phyloP scores from a whole-genome alignment of 495 filamentous ascomycete genomes.

The Tuber calosporum region DNA sequence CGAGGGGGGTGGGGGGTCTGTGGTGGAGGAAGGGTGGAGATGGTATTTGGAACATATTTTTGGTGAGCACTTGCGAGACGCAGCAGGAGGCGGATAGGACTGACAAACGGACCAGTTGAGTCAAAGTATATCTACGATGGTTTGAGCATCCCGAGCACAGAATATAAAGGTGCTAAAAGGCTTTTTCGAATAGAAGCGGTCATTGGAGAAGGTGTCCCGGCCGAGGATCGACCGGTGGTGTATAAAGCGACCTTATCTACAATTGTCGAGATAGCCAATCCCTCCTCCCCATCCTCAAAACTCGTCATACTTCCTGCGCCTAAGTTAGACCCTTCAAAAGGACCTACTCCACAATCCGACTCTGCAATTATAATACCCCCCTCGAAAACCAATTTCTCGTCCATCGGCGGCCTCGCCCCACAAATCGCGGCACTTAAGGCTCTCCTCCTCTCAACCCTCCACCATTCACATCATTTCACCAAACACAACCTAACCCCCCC shows the following conservation, averaged over 20 bases:
- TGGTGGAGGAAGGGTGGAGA: slow-evolving; percentile 52
- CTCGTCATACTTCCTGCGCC: neutral
- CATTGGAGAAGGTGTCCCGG: neutral
- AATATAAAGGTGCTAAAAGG: slow-evolving; percentile 41
- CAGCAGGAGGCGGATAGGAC: neutral
- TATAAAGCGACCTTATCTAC: slow-evolving; percentile 29
- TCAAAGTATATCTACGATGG: slow-evolving; percentile 38
- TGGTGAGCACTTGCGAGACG: slow-evolving; percentile 42
- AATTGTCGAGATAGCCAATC: slow-evolving; percentile 23
- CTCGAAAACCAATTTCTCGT: slow-evolving; percentile 46
- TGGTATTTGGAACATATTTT: slow-evolving; percentile 57
- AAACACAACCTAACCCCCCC: slow-evolving; percentile 34
- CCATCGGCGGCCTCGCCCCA: slow-evolving; percentile 33
- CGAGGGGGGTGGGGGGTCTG: slow-evolving; percentile 47
- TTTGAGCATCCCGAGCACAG: slow-evolving; percentile 27
- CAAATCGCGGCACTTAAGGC: slow-evolving; percentile 30
- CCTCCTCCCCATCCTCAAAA: slow-evolving; percentile 1
- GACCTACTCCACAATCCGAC: slow-evolving; percentile 6
- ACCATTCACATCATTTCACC: slow-evolving; percentile 35
- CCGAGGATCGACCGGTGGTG: slow-evolving; percentile 4
- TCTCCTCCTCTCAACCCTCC: slow-evolving; percentile 38
- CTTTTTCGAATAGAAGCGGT: slow-evolving; percentile 42
- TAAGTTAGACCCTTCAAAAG: neutral
- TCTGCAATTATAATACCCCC: slow-evolving; percentile 14
- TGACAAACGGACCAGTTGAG: slow-evolving; percentile 24